Evolutionary conservation across 805 yeast species (phyloP).

Genomic region (Sporopachydermia lactativora): DNA sequence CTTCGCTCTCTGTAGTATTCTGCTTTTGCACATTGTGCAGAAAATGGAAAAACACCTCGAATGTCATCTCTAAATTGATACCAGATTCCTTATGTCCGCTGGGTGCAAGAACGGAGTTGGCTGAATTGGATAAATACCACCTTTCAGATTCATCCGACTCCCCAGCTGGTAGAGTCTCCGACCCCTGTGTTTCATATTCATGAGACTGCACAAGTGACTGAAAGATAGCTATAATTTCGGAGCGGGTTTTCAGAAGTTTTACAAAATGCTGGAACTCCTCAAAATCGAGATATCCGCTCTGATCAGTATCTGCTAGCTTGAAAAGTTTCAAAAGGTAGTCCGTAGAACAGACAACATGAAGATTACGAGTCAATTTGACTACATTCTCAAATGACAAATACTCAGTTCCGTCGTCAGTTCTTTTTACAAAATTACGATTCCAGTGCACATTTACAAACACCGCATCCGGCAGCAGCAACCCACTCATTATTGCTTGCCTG

Average conservation of each 20-base stretch:
- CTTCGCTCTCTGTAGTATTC: neutral
- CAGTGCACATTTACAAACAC: conserved; percentile 53
- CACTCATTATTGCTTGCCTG: conserved; percentile 46
- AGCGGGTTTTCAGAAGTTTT: conserved; percentile 44
- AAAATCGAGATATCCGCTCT: conserved; percentile 43
- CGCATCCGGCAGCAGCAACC: conserved; percentile 48
- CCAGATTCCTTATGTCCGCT: neutral
- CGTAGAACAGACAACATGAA: conserved; percentile 62
- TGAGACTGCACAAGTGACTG: conserved; percentile 8
- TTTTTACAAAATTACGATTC: conserved; percentile 29
- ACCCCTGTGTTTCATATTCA: conserved; percentile 17
- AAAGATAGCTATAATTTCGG: conserved; percentile 46
- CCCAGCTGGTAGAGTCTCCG: too few species aligned
- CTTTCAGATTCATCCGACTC: conserved; percentile 11
- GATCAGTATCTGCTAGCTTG: conserved; percentile 33
- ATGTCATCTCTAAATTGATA: conserved; percentile 3
- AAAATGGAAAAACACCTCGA: conserved; percentile 24
- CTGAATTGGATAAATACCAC: too few species aligned
- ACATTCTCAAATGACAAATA: conserved; percentile 52
- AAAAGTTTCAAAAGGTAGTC: conserved; percentile 36
- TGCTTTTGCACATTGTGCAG: conserved; percentile 14
- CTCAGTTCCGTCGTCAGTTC: conserved; percentile 22
- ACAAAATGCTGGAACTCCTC: conserved; percentile 69
- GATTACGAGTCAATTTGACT: conserved; percentile 42
- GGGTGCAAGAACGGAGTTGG: neutral